Conservation (phyloP, 257 asterid species). For the Cynanchum wilfordii region DNA sequence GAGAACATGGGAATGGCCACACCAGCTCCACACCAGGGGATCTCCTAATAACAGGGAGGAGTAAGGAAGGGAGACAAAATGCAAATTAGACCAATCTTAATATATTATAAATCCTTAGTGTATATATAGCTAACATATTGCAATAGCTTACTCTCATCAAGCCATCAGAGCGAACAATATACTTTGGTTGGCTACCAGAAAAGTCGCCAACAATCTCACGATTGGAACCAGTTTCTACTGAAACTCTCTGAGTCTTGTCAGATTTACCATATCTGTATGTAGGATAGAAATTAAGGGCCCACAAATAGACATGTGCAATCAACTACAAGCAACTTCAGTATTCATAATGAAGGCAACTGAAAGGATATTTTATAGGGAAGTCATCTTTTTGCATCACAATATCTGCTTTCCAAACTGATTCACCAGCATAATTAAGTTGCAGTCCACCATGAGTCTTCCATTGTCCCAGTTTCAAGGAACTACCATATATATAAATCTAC, state of each 20-base stretch:
- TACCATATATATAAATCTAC: conserved; percentile 78
- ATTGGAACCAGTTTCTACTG: conserved; percentile 68
- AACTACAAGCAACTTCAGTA: conserved; percentile 9
- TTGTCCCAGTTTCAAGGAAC: conserved; percentile 61
- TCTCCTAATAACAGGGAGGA: conserved; percentile 46
- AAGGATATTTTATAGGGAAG: conserved; percentile 94
- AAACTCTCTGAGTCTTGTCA: conserved; percentile 37
- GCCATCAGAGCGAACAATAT: conserved; percentile 75
- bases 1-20: conserved; percentile 97
- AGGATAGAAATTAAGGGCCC: conserved; percentile 35
- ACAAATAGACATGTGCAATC: conserved; percentile 5
- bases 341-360: conserved; percentile 18
- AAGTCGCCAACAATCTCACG: conserved; percentile 61
- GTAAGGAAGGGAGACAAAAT: neutral
- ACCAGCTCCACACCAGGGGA: conserved; percentile 98
- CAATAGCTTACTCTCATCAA: conserved; percentile 75
- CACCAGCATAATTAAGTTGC: conserved; percentile 66
- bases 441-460: conserved; percentile 74
- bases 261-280: conserved; percentile 85
- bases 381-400: conserved; percentile 60
- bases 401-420: conserved; percentile 79
- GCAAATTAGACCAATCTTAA: neutral
- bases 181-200: conserved; percentile 55
- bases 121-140: conserved; percentile 7
- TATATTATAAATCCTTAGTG: conserved; percentile 8